phyloP scores from a whole-genome alignment of 1,284 basidiomycete species.

The Irpex rosettiformis region DNA sequence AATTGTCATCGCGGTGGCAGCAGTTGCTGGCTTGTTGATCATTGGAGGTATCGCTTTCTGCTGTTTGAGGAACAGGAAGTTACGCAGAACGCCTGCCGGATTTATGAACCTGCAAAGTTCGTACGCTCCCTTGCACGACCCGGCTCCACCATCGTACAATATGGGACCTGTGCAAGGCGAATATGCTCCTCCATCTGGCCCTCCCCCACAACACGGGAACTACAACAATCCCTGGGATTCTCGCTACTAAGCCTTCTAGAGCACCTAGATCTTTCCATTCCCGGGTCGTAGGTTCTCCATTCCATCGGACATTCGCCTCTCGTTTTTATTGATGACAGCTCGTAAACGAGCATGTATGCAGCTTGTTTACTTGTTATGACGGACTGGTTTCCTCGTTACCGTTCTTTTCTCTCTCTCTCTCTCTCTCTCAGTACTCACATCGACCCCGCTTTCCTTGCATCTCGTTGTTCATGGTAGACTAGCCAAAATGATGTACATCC shows the following conservation, averaged over 20 bases:
- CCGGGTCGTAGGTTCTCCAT: not conserved
- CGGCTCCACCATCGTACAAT: constrained; percentile 21
- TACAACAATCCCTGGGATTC: constrained; percentile 20
- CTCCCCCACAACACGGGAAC: constrained; percentile 12
- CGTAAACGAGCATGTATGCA: too few relatives aligned
- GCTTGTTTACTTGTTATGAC: not conserved
- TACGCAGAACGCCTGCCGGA: constrained; percentile 15
- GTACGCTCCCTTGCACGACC: constrained; percentile 19
- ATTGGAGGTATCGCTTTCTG: constrained; percentile 11
- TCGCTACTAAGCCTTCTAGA: constrained; percentile 10
- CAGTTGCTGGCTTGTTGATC: constrained; percentile 9
- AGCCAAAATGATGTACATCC: not conserved
- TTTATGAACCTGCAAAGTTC: constrained; percentile 19
- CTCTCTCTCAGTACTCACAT: not conserved
- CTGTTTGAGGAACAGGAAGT: constrained; percentile 14
- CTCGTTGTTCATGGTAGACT: not conserved
- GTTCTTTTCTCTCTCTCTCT: not conserved
- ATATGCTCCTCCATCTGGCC: constrained; percentile 1
- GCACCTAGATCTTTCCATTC: not conserved
- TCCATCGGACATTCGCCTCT: not conserved
- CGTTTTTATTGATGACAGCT: not conserved
- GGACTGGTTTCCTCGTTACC: not conserved
- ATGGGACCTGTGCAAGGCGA: constrained; percentile 15
- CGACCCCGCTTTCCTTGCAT: not conserved
- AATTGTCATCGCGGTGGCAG: constrained; percentile 12